Evolutionary conservation across 2,329 filamentous ascomycete genomes (phyloP).

Genomic region (Gremmenia infestans): DNA sequence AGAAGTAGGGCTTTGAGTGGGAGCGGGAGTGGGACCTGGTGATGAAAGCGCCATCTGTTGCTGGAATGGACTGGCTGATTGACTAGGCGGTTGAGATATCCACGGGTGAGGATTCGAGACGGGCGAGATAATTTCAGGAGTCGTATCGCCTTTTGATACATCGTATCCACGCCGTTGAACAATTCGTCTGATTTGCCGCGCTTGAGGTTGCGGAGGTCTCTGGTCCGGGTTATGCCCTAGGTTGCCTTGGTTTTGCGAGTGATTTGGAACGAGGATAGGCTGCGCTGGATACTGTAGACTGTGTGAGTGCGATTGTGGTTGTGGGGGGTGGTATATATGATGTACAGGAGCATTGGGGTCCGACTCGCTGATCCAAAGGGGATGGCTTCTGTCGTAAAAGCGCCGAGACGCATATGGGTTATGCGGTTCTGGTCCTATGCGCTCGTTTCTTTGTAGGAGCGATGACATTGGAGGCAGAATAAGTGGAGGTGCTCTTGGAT

Average conservation of each 20-base stretch:
- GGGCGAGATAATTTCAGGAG: not conserved
- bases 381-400: constrained; percentile 12
- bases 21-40: not conserved
- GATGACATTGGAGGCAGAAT: constrained; percentile 23
- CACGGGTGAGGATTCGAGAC: not conserved
- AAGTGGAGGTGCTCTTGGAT: constrained; percentile 4
- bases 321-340: constrained; percentile 11
- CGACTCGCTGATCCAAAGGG: constrained; percentile 10
- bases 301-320: constrained; percentile 7
- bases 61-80: not conserved
- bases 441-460: constrained; percentile 14
- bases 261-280: constrained; percentile 2
- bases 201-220: constrained; percentile 6
- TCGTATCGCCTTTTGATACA: constrained; percentile 9
- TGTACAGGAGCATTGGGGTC: constrained; percentile 13
- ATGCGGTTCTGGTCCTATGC: constrained; percentile 1
- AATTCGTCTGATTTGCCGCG: constrained; percentile 20
- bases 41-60: not conserved
- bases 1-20: constrained; percentile 8
- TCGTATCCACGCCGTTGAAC: constrained; percentile 13
- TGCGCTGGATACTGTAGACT: constrained; percentile 6
- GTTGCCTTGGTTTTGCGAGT: not conserved
- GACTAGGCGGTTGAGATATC: not conserved
- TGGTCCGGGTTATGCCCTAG: not conserved
- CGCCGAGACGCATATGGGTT: constrained; percentile 8